These are phyloP conservation scores for Mycena kentingensis DNA, from an alignment of 768 basidiomycete species.

Conservation along the genomic window DNA sequence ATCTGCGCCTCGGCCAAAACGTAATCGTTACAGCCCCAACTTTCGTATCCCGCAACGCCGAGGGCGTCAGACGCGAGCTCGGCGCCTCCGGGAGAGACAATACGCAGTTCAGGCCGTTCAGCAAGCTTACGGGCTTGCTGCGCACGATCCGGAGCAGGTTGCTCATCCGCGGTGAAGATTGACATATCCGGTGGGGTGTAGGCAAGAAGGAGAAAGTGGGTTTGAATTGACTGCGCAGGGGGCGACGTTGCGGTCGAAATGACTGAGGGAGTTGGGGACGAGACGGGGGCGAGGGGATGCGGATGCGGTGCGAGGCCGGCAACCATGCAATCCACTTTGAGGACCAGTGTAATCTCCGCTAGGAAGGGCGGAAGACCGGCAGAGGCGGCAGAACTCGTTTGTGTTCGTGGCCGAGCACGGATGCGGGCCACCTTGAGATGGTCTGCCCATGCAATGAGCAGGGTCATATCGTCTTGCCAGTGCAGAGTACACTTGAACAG, in stretches of 20 bases:
- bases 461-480: constrained; percentile 91
- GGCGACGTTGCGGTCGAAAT: not conserved
- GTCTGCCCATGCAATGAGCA: constrained; percentile 94
- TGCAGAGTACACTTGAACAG: constrained; percentile 89
- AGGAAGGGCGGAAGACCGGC: constrained; percentile 58
- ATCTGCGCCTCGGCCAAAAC: constrained; percentile 57
- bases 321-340: constrained; percentile 95
- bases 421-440: constrained; percentile 88
- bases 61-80: constrained; percentile 86
- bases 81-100: constrained; percentile 87
- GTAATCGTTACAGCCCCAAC: constrained; percentile 94
- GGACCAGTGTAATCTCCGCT: constrained; percentile 89
- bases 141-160: constrained; percentile 64
- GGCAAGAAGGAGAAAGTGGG: constrained; percentile 84
- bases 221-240: constrained; percentile 38
- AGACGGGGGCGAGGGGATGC: constrained; percentile 37
- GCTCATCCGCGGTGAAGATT: constrained; percentile 64
- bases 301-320: constrained; percentile 84
- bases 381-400: constrained; percentile 39
- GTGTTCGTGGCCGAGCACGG: constrained; percentile 56
- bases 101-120: constrained; percentile 91
- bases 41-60: constrained; percentile 72
- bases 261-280: constrained; percentile 20
- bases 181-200: constrained; percentile 81
- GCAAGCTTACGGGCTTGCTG: constrained; percentile 82